A percentile compares a stretch with the other conserved stretches of the same genome.
Evolutionary conservation across 2,329 filamentous ascomycete species (phyloP).

Genomic region (Nakataea oryzae): DNA sequence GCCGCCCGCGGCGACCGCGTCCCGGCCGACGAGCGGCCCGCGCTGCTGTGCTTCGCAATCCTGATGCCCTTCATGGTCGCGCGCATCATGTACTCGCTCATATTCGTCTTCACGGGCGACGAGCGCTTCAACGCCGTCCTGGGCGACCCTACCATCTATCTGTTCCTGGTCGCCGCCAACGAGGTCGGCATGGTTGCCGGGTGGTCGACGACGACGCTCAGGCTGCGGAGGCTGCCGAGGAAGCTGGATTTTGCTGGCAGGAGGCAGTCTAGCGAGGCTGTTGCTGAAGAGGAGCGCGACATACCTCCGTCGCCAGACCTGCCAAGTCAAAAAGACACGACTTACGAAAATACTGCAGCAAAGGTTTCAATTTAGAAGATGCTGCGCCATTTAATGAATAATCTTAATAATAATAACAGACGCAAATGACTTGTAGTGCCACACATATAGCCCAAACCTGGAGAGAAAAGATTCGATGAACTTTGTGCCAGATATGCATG

Average conservation of each 20-base stretch:
- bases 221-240: neutral
- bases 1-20: conserved; percentile 5
- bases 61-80: conserved; percentile 17
- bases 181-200: conserved; percentile 16
- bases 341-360: neutral
- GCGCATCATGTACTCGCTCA: conserved; percentile 15
- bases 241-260: neutral
- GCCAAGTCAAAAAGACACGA: neutral
- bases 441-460: no score
- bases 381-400: no score
- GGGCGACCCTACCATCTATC: conserved; percentile 16
- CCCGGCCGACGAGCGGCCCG: conserved; percentile 13
- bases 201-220: neutral
- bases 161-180: conserved; percentile 19
- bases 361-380: neutral
- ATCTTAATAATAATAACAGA: no score
- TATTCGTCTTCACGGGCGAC: conserved; percentile 11
- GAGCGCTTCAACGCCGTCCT: conserved; percentile 7
- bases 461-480: no score
- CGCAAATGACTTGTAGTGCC: no score
- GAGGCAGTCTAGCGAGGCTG: no score
- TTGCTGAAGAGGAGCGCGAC: neutral
- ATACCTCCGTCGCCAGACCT: neutral
- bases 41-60: conserved; percentile 15
- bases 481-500: no score